Percentiles rank a stretch among this genome's conserved stretches.
Evolutionary conservation across 768 basidiomycete species (phyloP).

Genomic region (Leccinum imitatum): DNA sequence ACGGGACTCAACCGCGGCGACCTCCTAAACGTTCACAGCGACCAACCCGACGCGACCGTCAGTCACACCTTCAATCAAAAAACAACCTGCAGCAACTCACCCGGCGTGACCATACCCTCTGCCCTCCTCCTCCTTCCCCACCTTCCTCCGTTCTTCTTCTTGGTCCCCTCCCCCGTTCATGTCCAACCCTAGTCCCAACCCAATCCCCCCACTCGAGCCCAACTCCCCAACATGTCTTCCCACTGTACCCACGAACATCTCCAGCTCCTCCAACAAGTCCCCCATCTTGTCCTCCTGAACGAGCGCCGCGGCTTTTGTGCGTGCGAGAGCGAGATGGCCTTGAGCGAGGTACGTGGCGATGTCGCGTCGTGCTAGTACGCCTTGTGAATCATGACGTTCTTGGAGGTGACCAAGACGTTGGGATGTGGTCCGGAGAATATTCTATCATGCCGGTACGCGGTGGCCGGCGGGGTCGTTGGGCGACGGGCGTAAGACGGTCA

Average conservation of each 20-base stretch:
- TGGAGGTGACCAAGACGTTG: constrained; percentile 70
- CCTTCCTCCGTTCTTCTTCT: not conserved
- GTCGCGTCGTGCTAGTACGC: constrained; percentile 60
- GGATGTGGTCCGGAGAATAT: constrained; percentile 60
- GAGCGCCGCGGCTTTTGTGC: constrained; percentile 69
- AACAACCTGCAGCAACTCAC: constrained; percentile 9
- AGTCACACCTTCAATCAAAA: not conserved
- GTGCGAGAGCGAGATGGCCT: constrained; percentile 59
- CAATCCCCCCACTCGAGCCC: constrained; percentile 27
- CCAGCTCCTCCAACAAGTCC: constrained; percentile 63
- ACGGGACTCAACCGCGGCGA: constrained; percentile 42
- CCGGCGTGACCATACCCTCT: constrained; percentile 35
- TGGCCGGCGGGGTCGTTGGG: not conserved
- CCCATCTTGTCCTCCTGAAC: constrained; percentile 60
- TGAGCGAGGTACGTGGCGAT: constrained; percentile 66
- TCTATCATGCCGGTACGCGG: constrained; percentile 35
- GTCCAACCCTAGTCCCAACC: constrained; percentile 2
- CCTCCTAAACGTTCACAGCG: constrained; percentile 27
- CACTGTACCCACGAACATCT: constrained; percentile 64
- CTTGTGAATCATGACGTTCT: constrained; percentile 65
- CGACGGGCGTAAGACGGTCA: not conserved
- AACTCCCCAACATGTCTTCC: constrained; percentile 59
- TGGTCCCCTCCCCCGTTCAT: not conserved
- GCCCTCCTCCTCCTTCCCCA: not conserved
- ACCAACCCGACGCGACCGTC: constrained; percentile 1